These are phyloP conservation scores for Aspergillus leporis DNA, from an alignment of 495 filamentous ascomycete species.

Conservation along the genomic window DNA sequence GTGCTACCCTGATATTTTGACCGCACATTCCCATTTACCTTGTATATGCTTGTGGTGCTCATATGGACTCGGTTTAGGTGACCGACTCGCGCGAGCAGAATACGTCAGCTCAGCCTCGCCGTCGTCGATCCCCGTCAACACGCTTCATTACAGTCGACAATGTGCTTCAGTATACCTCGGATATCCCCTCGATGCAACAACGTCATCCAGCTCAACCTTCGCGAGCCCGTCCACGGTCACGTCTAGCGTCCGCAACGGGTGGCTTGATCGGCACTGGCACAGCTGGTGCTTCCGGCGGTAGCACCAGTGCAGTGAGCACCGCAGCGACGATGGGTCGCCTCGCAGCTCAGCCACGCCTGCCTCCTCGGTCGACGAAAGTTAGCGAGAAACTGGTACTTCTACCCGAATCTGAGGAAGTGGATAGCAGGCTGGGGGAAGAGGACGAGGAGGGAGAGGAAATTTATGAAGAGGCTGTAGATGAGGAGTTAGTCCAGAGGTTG, in stretches of 20 bases:
- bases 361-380: conserved; percentile 84
- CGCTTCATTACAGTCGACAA: conserved; percentile 95
- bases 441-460: conserved; percentile 44
- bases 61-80: conserved; percentile 40
- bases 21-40: conserved; percentile 4
- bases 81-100: conserved; percentile 60
- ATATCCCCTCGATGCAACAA: conserved; percentile 93
- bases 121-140: conserved; percentile 52
- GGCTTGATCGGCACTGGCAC: conserved; percentile 31
- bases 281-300: conserved; percentile 16
- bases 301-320: conserved; percentile 18
- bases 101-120: conserved; percentile 32
- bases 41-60: conserved; percentile 4
- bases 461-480: conserved; percentile 53
- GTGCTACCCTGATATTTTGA: conserved; percentile 13
- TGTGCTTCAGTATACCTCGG: conserved; percentile 88
- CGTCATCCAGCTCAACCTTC: conserved; percentile 65
- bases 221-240: conserved; percentile 50
- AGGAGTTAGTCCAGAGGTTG: conserved; percentile 40
- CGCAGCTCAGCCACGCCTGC: conserved; percentile 70
- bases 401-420: conserved; percentile 68
- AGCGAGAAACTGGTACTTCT: conserved; percentile 95
- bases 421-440: conserved; percentile 47
- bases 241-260: conserved; percentile 40
- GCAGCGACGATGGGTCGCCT: conserved; percentile 38